Base-by-base conservation (phyloP, 2,329 filamentous ascomycete species). In the Colletotrichum magnum region DNA sequence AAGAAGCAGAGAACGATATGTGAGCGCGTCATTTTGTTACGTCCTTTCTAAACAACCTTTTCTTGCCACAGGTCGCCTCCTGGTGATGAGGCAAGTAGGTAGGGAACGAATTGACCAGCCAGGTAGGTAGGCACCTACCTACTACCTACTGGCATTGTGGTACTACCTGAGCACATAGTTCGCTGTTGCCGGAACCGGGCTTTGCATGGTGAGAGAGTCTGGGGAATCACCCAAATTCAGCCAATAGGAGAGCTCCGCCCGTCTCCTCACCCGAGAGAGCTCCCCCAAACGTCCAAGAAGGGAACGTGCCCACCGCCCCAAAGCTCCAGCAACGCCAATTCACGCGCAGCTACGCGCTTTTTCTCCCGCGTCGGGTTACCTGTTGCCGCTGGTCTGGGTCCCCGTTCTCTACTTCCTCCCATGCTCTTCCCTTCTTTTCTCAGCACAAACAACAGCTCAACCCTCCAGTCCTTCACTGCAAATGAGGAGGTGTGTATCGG, bases 331-430 rank as follows among this genome's bases (percentile, higher is more conserved):
- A 43, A 59, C 57, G 28, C 36, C 36, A 28, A 45, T 9, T 39
- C 36, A 57, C 61, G 51, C 61, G 61, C 52, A 36, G 52, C 28
- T 57, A 53, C 59, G 59, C 59, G 50, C 50, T 43, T 56, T 47
- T 45, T 45, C 28, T 32, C 36, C 41, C 26, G 59, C 39, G 59
- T 36, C 26, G 50, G 28, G 26, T 39, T 41, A 60, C 41, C 58
- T 60, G 16, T 28, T 60, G n/a, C 41, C 6, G 41, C 41, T 39
- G 36, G 9, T 39, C 7, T 13, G 7, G 36, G 18, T 45, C 45
- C 41, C 51, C 28, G 9, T 28, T 58, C 54, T 58, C 13, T 53
- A 36, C 41, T 36, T 45, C 32, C 6, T 21, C 41, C 32, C 32
- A 36, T 36, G 7, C 32, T 36, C 28, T 21, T 47, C 16, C 16